A percentile compares a stretch with the other conserved stretches of the same genome.
Conservation (phyloP, 1,284 basidiomycete species). For the Ganoderma leucocontextum region DNA sequence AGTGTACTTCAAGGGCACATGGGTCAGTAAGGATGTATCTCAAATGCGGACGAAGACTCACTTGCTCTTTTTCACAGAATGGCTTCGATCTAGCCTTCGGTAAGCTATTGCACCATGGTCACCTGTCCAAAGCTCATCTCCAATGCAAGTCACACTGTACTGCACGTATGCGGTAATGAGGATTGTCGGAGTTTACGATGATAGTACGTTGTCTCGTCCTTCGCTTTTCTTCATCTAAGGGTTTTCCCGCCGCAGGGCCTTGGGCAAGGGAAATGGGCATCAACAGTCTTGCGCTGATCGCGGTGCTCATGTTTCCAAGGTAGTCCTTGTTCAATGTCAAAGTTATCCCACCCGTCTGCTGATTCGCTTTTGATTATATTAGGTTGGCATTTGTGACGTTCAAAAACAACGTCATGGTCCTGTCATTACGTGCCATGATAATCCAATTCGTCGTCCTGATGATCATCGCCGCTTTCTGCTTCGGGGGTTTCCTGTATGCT, state of each 20-base stretch:
- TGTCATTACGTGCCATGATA: constrained; percentile 84
- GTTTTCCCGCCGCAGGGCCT: constrained; percentile 46
- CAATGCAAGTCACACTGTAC: constrained; percentile 72
- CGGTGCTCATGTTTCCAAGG: constrained; percentile 89
- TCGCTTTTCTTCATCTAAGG: neutral
- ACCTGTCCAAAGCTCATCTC: constrained; percentile 17
- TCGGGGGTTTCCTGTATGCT: constrained; percentile 90
- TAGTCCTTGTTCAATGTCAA: constrained; percentile 37
- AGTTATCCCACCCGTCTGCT: neutral
- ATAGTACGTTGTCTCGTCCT: constrained; percentile 50
- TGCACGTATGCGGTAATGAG: constrained; percentile 78
- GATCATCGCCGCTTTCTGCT: constrained; percentile 90
- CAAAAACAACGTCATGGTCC: constrained; percentile 85
- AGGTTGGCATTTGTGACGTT: constrained; percentile 89
- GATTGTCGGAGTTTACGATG: constrained; percentile 73
- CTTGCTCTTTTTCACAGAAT: constrained; percentile 58
- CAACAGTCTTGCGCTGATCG: constrained; percentile 80
- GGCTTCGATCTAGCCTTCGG: constrained; percentile 92
- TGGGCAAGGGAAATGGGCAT: constrained; percentile 74
- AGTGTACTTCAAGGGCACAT: constrained; percentile 87
- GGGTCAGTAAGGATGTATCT: constrained; percentile 57
- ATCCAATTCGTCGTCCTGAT: constrained; percentile 82
- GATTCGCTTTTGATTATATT: constrained; percentile 36
- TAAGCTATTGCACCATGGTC: constrained; percentile 40
- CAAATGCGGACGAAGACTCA: neutral